Base-by-base conservation (phyloP, 495 filamentous ascomycete species). In the Penicillium verhagenii region DNA sequence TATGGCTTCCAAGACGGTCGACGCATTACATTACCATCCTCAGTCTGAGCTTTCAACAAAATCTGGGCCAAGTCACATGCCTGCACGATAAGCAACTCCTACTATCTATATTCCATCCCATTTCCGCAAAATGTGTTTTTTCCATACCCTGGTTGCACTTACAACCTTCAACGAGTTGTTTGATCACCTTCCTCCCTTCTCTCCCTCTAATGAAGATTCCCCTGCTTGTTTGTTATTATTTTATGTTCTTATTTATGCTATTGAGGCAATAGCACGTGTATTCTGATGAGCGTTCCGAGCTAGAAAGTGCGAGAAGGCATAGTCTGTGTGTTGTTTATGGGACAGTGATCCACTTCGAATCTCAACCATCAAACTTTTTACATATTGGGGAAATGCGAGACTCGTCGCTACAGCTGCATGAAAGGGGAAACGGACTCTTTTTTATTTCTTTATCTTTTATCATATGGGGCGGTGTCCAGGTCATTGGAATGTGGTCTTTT, bases 41-140 rank as follows among this genome's bases (percentile, higher is more conserved):
- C 74, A 50, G 18, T 57, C 21, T 50, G 68, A 53, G 43, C 70
- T 60, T 45, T 63, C 58, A 47, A 63, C 61, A 20, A 63, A 66
- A 19, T 43, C 73, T 26, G 60, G 68, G 26, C 62, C 67, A 50
- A 75, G 66, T 49, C 67, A 70, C 26, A 73, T 75, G 66, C 60
- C 62, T 18, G 64, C 69, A 25, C 72, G 73, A 53, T 78, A 60
- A 58, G 23, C 21, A 20, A 8, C 14, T 18, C 14, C 18, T 16
- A 40, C 28, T 4, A n/a, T n/a, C n/a, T n/a, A n/a, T n/a, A n/a
- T n/a, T 23, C 23, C 16, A 25, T 13, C 23, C 18, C 20, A 19
- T 52, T 19, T 28, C 13, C 20, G 21, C 23, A 46, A 7, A 21
- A 11, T 14, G 13, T 33, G 1, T 31, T 1, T 13, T 11, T 6